phyloP scores from a whole-genome alignment of 495 filamentous ascomycete genomes.

The Thermochaetoides thermophila region DNA sequence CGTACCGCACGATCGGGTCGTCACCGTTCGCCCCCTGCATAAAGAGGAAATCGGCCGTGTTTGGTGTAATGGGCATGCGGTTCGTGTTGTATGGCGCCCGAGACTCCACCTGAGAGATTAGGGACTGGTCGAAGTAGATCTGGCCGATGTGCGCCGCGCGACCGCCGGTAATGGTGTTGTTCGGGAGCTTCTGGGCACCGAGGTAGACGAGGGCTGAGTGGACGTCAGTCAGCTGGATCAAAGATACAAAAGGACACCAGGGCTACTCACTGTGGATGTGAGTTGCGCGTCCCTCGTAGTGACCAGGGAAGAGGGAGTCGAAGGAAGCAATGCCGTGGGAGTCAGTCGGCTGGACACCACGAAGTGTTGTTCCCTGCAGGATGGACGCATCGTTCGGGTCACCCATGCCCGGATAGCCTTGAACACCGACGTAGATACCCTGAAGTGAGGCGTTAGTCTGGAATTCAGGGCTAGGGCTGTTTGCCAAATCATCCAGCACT shows the following conservation, averaged over 20 bases:
- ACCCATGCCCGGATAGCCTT: constrained; percentile 34
- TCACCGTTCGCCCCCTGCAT: constrained; percentile 32
- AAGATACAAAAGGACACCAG: neutral
- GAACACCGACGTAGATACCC: constrained; percentile 43
- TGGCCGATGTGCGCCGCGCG: constrained; percentile 43
- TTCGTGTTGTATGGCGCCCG: constrained; percentile 41
- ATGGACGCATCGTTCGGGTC: constrained; percentile 32
- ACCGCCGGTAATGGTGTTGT: constrained; percentile 38
- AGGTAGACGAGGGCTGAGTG: constrained; percentile 30
- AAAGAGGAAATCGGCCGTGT: constrained; percentile 39
- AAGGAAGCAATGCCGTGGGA: constrained; percentile 35
- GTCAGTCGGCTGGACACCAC: constrained; percentile 37
- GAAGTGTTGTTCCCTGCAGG: constrained; percentile 34
- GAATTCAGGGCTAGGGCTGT: neutral
- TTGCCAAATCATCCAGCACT: neutral
- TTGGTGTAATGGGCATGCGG: constrained; percentile 32
- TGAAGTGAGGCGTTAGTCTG: constrained; percentile 6
- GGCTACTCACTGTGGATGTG: constrained; percentile 25
- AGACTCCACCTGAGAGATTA: constrained; percentile 31
- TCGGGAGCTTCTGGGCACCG: constrained; percentile 28
- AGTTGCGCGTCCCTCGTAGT: constrained; percentile 35
- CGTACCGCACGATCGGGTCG: constrained; percentile 44
- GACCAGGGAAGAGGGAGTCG: constrained; percentile 38
- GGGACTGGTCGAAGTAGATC: constrained; percentile 45
- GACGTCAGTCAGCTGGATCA: neutral